Evolutionary conservation across 2,329 filamentous ascomycete species (phyloP).

Genomic region (Fusarium lateritium): DNA sequence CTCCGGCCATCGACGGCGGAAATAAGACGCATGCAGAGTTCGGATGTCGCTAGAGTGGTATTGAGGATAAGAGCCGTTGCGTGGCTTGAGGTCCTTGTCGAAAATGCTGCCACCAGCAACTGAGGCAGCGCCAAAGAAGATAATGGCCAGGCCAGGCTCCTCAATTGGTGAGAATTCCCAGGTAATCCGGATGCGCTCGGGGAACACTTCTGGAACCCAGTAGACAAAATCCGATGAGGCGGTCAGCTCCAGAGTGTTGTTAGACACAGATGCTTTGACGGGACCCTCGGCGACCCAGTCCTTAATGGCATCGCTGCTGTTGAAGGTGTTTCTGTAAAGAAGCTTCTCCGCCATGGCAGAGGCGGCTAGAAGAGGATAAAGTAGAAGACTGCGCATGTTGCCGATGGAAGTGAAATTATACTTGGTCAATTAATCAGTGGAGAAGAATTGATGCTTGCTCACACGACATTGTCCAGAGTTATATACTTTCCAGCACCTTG

Average conservation of each 20-base stretch:
- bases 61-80: conserved; percentile 45
- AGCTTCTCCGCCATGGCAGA: conserved; percentile 34
- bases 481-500: background rate
- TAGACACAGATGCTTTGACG: conserved; percentile 34
- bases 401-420: background rate
- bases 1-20: conserved; percentile 46
- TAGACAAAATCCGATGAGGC: conserved; percentile 42
- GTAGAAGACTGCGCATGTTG: conserved; percentile 15
- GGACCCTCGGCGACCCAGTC: conserved; percentile 43
- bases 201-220: conserved; percentile 44
- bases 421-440: background rate
- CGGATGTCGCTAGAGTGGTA: conserved; percentile 46
- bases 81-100: conserved; percentile 32
- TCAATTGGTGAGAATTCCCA: conserved; percentile 43
- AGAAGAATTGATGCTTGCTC: fast-evolving
- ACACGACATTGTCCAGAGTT: background rate
- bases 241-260: conserved; percentile 44
- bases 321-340: conserved; percentile 43
- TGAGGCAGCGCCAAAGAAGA: conserved; percentile 44
- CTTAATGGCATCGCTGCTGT: conserved; percentile 26
- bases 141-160: conserved; percentile 44
- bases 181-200: conserved; percentile 43
- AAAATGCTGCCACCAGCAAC: conserved; percentile 44
- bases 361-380: conserved; percentile 16
- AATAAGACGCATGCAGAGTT: conserved; percentile 45